Evolutionary conservation across 2,329 filamentous ascomycete species (phyloP).

Genomic region (Diaporthe capsici): DNA sequence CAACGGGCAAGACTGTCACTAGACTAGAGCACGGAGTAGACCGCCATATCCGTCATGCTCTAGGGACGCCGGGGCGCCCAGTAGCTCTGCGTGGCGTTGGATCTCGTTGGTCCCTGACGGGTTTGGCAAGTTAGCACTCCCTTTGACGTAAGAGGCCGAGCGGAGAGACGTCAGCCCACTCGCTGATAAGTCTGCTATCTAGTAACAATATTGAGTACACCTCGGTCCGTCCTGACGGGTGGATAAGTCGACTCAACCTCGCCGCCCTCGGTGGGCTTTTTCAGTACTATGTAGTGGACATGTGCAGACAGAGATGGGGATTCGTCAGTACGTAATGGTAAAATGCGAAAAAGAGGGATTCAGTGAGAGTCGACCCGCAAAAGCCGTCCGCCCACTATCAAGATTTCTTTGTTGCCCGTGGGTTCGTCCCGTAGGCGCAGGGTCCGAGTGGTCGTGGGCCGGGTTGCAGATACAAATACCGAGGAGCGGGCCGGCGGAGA

Average conservation of each 20-base stretch:
- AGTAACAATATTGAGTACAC: background rate
- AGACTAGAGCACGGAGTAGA: background rate
- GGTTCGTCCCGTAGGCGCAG: conserved; percentile 18
- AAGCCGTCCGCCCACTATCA: background rate
- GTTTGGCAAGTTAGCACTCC: background rate
- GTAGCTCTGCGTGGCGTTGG: background rate
- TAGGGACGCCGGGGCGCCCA: background rate
- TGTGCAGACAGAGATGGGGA: background rate
- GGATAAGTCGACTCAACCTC: background rate
- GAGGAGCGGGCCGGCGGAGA: conserved; percentile 19
- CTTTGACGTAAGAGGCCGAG: background rate
- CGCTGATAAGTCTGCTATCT: background rate
- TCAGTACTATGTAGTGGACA: background rate
- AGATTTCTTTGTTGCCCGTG: conserved; percentile 22
- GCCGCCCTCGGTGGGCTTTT: background rate
- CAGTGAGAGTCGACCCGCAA: background rate
- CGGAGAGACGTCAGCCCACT: background rate
- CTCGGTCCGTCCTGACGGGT: background rate
- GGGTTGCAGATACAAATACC: conserved; percentile 12
- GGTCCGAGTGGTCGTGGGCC: background rate
- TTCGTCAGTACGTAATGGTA: background rate
- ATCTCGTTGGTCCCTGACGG: too few species aligned
- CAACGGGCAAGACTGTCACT: background rate
- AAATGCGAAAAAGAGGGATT: background rate
- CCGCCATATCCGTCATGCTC: background rate